Conservation (phyloP, 495 filamentous ascomycete species). For the Penicillium turbatum region DNA sequence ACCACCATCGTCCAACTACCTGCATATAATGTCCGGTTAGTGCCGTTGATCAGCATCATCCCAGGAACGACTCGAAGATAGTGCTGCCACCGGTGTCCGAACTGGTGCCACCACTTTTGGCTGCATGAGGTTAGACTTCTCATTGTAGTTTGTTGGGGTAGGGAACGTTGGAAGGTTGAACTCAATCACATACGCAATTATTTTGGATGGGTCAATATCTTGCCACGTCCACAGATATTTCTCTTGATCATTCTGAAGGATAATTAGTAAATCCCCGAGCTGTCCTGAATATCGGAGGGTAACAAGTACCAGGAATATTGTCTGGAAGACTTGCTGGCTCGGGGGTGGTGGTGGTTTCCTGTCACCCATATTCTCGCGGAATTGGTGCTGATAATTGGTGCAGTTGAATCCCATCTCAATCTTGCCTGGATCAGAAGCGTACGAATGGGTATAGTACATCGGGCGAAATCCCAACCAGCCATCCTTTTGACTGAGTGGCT, state of each 20-base stretch:
- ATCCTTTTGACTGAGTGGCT: slow-evolving; percentile 29
- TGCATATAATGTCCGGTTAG: slow-evolving; percentile 63
- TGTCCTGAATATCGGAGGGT: neutral
- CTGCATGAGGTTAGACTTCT: slow-evolving; percentile 14
- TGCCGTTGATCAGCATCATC: slow-evolving; percentile 77
- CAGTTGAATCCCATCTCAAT: slow-evolving; percentile 89
- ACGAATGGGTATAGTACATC: slow-evolving; percentile 80
- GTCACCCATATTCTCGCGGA: slow-evolving; percentile 49
- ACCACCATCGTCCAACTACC: slow-evolving; percentile 75
- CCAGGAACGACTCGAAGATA: slow-evolving; percentile 72
- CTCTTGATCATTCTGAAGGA: slow-evolving; percentile 52
- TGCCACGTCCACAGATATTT: slow-evolving; percentile 65
- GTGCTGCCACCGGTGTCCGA: slow-evolving; percentile 78
- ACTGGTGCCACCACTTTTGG: slow-evolving; percentile 81
- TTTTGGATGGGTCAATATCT: slow-evolving; percentile 63
- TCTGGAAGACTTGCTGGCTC: slow-evolving; percentile 73
- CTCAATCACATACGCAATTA: slow-evolving; percentile 44
- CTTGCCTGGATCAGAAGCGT: slow-evolving; percentile 56
- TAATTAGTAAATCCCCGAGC: neutral
- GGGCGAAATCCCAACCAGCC: slow-evolving; percentile 57
- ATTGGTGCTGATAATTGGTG: slow-evolving; percentile 81
- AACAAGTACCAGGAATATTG: slow-evolving; percentile 59
- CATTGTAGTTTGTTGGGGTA: neutral
- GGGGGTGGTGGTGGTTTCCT: slow-evolving; percentile 39
- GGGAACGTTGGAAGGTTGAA: neutral